Evolutionary conservation across 2,329 filamentous ascomycete species (phyloP).

Genomic region (Trichoderma sp.): DNA sequence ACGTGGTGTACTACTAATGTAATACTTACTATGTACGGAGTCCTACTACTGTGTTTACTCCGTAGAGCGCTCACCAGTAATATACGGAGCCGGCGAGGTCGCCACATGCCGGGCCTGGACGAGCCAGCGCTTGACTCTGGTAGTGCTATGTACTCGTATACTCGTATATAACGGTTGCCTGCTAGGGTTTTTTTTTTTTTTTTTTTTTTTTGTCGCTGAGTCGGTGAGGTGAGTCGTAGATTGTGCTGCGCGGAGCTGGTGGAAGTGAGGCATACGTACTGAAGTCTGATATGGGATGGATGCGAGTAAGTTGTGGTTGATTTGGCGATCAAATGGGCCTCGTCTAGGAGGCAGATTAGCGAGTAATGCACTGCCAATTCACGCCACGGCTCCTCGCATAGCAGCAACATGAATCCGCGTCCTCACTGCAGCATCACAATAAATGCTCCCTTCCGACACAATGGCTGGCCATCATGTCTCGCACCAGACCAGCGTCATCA

Average conservation of each 20-base stretch:
- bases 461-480: background rate
- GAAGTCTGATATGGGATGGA: background rate
- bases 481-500: background rate
- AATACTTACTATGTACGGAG: too few species aligned
- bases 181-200: too few species aligned
- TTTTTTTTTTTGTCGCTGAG: background rate
- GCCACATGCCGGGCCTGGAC: background rate
- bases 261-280: background rate
- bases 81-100: conserved; percentile 5
- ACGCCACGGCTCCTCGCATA: background rate
- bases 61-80: conserved; percentile 17
- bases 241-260: too few species aligned
- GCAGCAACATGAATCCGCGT: background rate
- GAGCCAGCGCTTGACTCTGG: background rate
- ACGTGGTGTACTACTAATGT: too few species aligned
- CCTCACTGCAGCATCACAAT: background rate
- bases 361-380: background rate
- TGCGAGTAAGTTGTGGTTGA: background rate
- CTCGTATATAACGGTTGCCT: background rate
- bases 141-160: too few species aligned
- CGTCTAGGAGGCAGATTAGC: background rate
- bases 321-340: background rate
- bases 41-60: too few species aligned
- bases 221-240: background rate
- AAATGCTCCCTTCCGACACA: too few species aligned